phyloP scores from a whole-genome alignment of 768 basidiomycete genomes.

The Termitomyces sp. region DNA sequence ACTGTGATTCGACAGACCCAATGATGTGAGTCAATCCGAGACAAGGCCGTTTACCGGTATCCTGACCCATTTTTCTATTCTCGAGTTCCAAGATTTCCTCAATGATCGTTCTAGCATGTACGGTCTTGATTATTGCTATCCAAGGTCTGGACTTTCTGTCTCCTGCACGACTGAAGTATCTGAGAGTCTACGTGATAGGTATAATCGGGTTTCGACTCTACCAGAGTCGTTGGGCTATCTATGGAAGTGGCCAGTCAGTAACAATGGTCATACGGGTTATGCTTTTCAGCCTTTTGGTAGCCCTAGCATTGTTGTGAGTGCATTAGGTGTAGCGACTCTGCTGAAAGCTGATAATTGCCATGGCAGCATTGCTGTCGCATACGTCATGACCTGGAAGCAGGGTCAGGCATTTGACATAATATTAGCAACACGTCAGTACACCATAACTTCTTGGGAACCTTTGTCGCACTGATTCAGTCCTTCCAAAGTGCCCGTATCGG shows the following conservation, averaged over 20 bases:
- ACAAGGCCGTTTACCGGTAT: neutral
- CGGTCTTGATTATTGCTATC: constrained; percentile 15
- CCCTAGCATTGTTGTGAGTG: constrained; percentile 20
- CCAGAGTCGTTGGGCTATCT: constrained; percentile 13
- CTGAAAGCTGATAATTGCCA: neutral
- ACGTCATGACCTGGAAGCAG: constrained; percentile 16
- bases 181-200: constrained; percentile 5
- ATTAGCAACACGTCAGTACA: constrained; percentile 15
- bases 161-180: neutral
- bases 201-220: constrained; percentile 20
- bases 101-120: constrained; percentile 16
- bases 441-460: neutral
- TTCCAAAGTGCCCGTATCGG: constrained; percentile 19
- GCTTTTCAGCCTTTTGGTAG: constrained; percentile 22
- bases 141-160: constrained; percentile 12
- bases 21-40: constrained; percentile 12
- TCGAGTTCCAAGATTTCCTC: constrained; percentile 22
- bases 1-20: constrained; percentile 21
- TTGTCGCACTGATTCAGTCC: neutral
- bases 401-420: constrained; percentile 19
- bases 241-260: constrained; percentile 11
- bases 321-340: neutral
- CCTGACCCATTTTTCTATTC: neutral
- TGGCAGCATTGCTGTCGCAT: constrained; percentile 16
- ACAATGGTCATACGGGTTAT: constrained; percentile 24